Base-by-base conservation (phyloP, 805 yeast species). In the Metschnikowia dekortorum region DNA sequence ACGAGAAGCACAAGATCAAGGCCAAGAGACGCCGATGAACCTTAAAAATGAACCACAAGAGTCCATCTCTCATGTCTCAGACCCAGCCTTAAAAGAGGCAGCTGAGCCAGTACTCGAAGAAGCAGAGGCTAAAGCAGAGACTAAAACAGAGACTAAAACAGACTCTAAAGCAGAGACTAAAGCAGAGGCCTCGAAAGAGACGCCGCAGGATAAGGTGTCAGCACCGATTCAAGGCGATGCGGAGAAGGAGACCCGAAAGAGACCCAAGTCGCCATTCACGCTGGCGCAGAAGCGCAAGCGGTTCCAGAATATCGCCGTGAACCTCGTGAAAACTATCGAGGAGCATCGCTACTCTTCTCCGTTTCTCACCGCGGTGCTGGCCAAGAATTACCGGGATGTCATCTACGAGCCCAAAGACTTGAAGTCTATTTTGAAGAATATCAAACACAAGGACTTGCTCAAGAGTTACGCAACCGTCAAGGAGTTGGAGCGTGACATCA, bases 261-360 rank as follows among this genome's bases (percentile, higher is more conserved):
- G 30, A 30, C 33, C 46, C 46, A 33, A 47, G 39, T 33, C 46
- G 7, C 47, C 46, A 8, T 44, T 44, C 34, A 38, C 43, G 5
- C 38, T 50, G 13, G 39, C 53, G 1, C 57, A 48, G 36, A 54
- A 53, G 46, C 58, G 56, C 39, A 82, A 83, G 60, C 72, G 82
- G 54, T 83, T 87, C 65, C 86, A 81, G 55, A 70, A 76, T 22
- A 70, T 84, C 16, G 84, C 89, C 0, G 69, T 76, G 7, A 86
- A 84, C 41, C 69, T 88, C 32, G 66, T 88, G 44, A 74, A 80
- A 14, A 83, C 84, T 53, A 81, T 87, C 8, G 78, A 84, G 36
- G 82, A 88, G 1, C 85, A 86, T 63, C 73, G 88, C 50, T 84
- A 79, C 59, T 87, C 94, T 0, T 83, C 90, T 0, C 83, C 87